These are phyloP conservation scores for Trichoderma afroharzianum DNA, from an alignment of 2,329 filamentous ascomycete genomes.

Conservation along the genomic window DNA sequence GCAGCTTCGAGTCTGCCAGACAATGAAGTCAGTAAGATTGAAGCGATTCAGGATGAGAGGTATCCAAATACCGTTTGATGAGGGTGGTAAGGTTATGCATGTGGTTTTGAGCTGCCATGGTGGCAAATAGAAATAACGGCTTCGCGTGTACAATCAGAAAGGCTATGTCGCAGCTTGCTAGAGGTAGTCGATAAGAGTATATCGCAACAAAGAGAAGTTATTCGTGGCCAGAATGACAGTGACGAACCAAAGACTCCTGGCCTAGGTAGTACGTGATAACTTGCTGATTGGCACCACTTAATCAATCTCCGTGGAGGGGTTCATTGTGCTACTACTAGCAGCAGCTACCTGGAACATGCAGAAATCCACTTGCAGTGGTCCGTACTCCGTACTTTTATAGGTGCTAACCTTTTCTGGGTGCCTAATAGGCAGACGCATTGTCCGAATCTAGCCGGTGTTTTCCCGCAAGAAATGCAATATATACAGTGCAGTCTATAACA, in stretches of 20 bases:
- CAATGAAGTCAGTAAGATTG: constrained; percentile 41
- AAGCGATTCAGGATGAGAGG: neutral
- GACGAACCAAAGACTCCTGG: constrained; percentile 12
- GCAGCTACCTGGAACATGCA: neutral
- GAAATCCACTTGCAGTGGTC: neutral
- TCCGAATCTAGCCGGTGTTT: neutral
- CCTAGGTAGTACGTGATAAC: neutral
- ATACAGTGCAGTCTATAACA: neutral
- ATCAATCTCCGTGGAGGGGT: neutral
- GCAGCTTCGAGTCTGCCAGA: constrained; percentile 84
- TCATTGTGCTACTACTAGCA: neutral
- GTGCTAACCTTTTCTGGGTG: neutral
- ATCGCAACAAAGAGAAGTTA: neutral
- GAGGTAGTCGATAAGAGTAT: neutral
- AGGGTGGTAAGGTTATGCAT: constrained; percentile 97
- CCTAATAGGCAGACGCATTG: neutral
- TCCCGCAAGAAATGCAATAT: neutral
- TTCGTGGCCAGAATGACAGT: neutral
- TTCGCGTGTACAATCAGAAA: neutral
- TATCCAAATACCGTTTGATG: constrained; percentile 77
- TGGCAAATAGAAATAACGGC: neutral
- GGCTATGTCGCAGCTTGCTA: neutral
- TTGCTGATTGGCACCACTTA: constrained; percentile 6
- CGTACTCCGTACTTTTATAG: neutral
- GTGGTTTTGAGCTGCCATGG: constrained; percentile 67